phyloP scores from a whole-genome alignment of 2,329 filamentous ascomycete genomes.

The Colletotrichum australisinense region DNA sequence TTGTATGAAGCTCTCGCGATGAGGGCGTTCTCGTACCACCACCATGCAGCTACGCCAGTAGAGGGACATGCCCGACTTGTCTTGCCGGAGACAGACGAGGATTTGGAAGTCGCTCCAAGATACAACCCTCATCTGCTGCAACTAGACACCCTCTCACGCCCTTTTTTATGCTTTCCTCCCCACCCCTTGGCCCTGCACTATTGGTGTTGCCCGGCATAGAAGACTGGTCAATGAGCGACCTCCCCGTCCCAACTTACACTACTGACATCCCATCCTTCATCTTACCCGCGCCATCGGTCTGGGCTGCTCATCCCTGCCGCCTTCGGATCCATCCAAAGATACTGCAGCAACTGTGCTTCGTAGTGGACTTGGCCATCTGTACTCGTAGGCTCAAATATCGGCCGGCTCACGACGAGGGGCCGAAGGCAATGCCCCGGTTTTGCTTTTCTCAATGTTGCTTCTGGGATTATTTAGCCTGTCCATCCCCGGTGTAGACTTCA shows the following conservation, averaged over 20 bases:
- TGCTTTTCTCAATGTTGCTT: neutral
- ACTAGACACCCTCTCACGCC: conserved; percentile 2
- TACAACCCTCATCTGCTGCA: conserved; percentile 2
- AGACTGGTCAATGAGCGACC: conserved; percentile 15
- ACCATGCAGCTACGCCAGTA: conserved; percentile 11
- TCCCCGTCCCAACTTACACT: conserved; percentile 13
- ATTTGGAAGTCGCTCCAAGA: conserved; percentile 10
- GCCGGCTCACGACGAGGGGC: conserved; percentile 19
- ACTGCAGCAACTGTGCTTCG: neutral
- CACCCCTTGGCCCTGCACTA: conserved; percentile 24
- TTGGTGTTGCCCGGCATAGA: conserved; percentile 22
- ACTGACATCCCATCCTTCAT: conserved; percentile 13
- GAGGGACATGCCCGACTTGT: conserved; percentile 15
- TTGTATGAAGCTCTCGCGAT: conserved; percentile 24
- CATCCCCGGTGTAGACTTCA: conserved; percentile 16
- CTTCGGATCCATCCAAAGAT: conserved; percentile 28
- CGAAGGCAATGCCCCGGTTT: conserved; percentile 9
- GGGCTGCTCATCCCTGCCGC: conserved; percentile 24
- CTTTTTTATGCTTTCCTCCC: conserved; percentile 20
- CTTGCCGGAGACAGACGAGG: conserved; percentile 14
- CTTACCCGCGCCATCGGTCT: conserved; percentile 19
- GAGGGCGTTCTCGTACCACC: conserved; percentile 17
- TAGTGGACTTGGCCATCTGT: no score
- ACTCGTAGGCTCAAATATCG: neutral
- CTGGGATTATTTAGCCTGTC: conserved; percentile 31